phyloP scores from a whole-genome alignment of 2,329 filamentous ascomycete genomes.

The Lachnellula suecica region DNA sequence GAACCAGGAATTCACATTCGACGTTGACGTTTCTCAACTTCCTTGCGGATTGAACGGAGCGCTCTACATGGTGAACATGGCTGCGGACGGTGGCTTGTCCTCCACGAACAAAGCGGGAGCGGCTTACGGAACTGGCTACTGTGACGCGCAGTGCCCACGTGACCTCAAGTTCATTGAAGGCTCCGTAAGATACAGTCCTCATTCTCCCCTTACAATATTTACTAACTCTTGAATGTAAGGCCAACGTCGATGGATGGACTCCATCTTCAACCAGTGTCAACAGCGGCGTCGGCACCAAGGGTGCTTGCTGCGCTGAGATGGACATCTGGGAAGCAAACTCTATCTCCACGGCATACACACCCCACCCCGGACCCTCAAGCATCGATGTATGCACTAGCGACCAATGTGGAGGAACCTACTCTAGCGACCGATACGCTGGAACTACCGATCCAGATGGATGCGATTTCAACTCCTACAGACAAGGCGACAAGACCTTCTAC shows the following conservation, averaged over 20 bases:
- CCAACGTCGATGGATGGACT: conserved; percentile 52
- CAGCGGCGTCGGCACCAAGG: conserved; percentile 50
- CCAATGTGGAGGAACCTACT: conserved; percentile 42
- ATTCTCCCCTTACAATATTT: neutral
- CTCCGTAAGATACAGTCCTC: conserved; percentile 32
- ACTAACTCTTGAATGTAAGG: conserved; percentile 32
- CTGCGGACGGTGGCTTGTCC: conserved; percentile 56
- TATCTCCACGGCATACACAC: conserved; percentile 55
- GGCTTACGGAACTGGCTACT: conserved; percentile 58
- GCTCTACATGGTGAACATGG: conserved; percentile 65
- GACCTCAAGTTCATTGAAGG: conserved; percentile 52
- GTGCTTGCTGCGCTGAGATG: conserved; percentile 67
- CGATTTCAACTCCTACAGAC: conserved; percentile 60
- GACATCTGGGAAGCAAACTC: conserved; percentile 66
- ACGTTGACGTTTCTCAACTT: conserved; percentile 64
- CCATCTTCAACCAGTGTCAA: conserved; percentile 48
- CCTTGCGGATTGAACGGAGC: conserved; percentile 72
- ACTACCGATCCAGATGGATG: conserved; percentile 60
- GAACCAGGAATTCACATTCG: conserved; percentile 70
- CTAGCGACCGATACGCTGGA: conserved; percentile 46
- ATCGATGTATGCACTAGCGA: conserved; percentile 39
- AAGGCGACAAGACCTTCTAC: conserved; percentile 56
- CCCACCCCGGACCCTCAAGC: conserved; percentile 51
- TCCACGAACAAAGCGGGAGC: conserved; percentile 57
- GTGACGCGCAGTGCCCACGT: conserved; percentile 55